Evolutionary conservation across 441 rosid genomes (phyloP), one percentile per base, ranked within the genome.

Genomic region (Capsella rubella): DNA sequence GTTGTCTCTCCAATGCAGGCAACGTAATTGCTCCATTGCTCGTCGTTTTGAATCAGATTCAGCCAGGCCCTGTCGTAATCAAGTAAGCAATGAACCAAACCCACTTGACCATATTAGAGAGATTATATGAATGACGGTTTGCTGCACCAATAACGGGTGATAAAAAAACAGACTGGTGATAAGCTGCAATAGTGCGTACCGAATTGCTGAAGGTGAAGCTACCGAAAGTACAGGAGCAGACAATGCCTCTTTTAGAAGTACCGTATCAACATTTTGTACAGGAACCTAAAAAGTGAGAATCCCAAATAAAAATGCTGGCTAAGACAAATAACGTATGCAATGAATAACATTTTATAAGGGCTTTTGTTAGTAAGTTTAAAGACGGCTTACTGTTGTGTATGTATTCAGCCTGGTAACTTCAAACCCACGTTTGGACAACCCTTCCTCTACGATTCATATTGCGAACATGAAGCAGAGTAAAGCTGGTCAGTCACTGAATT

Each of bases 1-100:
- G 98, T 95, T 60, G 97, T 95, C 86, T 92, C 98, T 47, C 99
- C 99, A 39, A 95, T 92, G 74, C 98, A 95, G 45, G 92, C 98
- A 67, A 91, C 81, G 34, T 86, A 87, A 76, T 86, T 86, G 75
- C 76, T 78, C 89, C 95, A 89, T 27, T 73, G 71, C 74, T 85
- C 84, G 32, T 64, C 73, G 67, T 90, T 87, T 60, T 84, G 72
- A 75, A 88, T 82, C 67, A 95, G 83, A 81, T 80, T 76, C 74
- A 86, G 73, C 98, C 98, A 92, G 69, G 96, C 90, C 65, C 98
- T 95, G 90, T 55, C 13, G 69, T 76, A 81, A 59, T 40, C 59
- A 53, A 76, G 62, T 58, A 50, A 65, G 53, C n/a, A 8, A 72
- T 59, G 52, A 56, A 66, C 28, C 57, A 53, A 70, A 34, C 47